A percentile compares a stretch with the other conserved stretches of the same genome.
phyloP scores from a whole-genome alignment of 2,329 filamentous ascomycete species.

The Fusarium sp. region DNA sequence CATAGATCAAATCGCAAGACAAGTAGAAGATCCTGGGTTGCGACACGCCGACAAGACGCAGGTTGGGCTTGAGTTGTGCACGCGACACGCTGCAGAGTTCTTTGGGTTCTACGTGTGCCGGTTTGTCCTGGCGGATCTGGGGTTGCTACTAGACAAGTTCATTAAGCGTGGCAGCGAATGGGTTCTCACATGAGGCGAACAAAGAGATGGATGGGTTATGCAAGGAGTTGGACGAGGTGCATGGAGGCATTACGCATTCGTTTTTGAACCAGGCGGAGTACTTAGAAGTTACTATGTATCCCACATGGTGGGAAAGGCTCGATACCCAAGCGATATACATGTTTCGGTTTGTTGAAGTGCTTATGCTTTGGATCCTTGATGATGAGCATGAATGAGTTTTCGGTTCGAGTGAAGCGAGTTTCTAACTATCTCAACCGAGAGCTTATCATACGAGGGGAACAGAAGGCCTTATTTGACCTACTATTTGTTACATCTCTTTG shows the following conservation, averaged over 20 bases:
- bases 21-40: constrained; percentile 94
- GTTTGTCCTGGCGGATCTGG: constrained; percentile 89
- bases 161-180: constrained; percentile 97
- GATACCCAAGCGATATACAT: constrained; percentile 44
- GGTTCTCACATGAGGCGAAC: constrained; percentile 64
- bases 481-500: not conserved
- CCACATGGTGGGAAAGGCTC: constrained; percentile 34
- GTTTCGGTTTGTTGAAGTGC: constrained; percentile 31
- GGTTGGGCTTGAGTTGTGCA: constrained; percentile 92
- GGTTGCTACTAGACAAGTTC: constrained; percentile 91
- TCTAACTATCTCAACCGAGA: not conserved
- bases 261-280: constrained; percentile 29
- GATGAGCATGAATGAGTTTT: not conserved
- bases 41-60: constrained; percentile 93
- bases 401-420: not conserved
- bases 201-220: constrained; percentile 9
- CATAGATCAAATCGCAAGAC: constrained; percentile 91
- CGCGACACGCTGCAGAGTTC: constrained; percentile 94
- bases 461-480: not conserved
- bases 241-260: constrained; percentile 33
- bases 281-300: constrained; percentile 31
- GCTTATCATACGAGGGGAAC: not conserved
- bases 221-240: constrained; percentile 13
- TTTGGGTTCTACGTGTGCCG: constrained; percentile 97
- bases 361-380: not conserved